Evolutionary conservation across 2,329 filamentous ascomycete genomes (phyloP).

Genomic region (Aureobasidium sp.): DNA sequence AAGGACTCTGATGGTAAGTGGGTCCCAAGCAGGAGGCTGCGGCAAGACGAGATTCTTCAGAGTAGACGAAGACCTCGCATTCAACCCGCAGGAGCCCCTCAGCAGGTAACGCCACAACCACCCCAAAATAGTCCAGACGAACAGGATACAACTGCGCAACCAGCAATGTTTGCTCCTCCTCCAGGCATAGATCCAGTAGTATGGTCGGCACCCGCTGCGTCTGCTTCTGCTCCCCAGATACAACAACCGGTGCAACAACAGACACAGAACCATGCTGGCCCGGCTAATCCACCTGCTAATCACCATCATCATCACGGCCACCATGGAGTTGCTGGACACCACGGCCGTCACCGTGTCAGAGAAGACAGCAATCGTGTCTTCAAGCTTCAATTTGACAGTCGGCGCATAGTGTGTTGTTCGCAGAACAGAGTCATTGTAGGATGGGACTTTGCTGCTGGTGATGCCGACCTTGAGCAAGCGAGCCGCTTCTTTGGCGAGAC

Average conservation of each 20-base stretch:
- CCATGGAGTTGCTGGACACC: conserved; percentile 3
- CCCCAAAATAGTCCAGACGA: conserved; percentile 5
- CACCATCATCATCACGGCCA: conserved; percentile 9
- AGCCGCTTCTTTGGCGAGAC: conserved; percentile 19
- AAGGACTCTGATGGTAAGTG: conserved; percentile 74
- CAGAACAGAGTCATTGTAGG: conserved; percentile 88
- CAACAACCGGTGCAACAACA: conserved; percentile 20
- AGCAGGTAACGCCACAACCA: conserved; percentile 13
- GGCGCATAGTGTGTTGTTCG: conserved; percentile 88
- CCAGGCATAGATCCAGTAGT: neutral
- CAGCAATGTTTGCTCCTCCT: neutral
- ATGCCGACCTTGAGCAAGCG: conserved; percentile 49
- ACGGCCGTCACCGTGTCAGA: conserved; percentile 18
- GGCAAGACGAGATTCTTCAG: conserved; percentile 23
- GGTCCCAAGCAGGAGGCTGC: conserved; percentile 61
- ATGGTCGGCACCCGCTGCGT: neutral
- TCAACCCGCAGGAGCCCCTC: conserved; percentile 16
- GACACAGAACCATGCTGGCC: conserved; percentile 31
- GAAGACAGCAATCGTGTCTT: conserved; percentile 63
- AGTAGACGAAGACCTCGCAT: conserved; percentile 2
- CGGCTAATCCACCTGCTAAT: conserved; percentile 10
- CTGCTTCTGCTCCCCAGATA: neutral
- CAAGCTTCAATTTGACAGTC: conserved; percentile 92
- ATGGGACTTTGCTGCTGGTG: conserved; percentile 93
- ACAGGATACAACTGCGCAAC: neutral